Evolutionary conservation across 768 basidiomycete genomes (phyloP).

Genomic region (Botryobasidium botryosum): DNA sequence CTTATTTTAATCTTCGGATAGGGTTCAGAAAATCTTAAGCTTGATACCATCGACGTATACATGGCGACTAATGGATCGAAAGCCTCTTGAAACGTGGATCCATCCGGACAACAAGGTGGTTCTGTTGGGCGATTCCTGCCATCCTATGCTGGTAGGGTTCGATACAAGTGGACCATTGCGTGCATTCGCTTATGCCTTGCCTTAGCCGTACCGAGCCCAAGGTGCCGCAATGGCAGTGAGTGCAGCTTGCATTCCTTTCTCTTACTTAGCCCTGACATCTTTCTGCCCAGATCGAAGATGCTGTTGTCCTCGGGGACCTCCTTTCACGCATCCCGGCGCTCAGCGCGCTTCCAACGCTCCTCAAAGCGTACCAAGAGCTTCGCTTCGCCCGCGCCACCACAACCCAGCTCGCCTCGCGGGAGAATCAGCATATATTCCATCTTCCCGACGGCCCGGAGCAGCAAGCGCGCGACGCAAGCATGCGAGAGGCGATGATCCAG

Average conservation of each 20-base stretch:
- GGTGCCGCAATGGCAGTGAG: conserved; percentile 31
- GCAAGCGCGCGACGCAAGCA: conserved; percentile 30
- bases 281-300: conserved; percentile 26
- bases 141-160: conserved; percentile 30
- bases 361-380: conserved; percentile 35
- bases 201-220: conserved; percentile 38
- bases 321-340: conserved; percentile 30
- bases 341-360: conserved; percentile 28
- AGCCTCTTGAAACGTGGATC: conserved; percentile 32
- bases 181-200: no score
- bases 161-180: no score
- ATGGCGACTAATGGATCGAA: conserved; percentile 33
- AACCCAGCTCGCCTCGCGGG: conserved; percentile 32
- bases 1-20: background rate
- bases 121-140: conserved; percentile 38
- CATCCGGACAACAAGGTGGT: conserved; percentile 28
- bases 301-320: conserved; percentile 30
- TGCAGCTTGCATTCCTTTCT: background rate
- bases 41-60: conserved; percentile 31
- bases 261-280: background rate
- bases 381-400: conserved; percentile 32
- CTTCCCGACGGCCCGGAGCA: conserved; percentile 38
- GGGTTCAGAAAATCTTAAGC: conserved; percentile 28
- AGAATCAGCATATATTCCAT: conserved; percentile 40
- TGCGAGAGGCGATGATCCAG: conserved; percentile 31